These are phyloP conservation scores for Talaromyces sp. DNA, from an alignment of 2,329 filamentous ascomycete genomes.

Conservation along the genomic window DNA sequence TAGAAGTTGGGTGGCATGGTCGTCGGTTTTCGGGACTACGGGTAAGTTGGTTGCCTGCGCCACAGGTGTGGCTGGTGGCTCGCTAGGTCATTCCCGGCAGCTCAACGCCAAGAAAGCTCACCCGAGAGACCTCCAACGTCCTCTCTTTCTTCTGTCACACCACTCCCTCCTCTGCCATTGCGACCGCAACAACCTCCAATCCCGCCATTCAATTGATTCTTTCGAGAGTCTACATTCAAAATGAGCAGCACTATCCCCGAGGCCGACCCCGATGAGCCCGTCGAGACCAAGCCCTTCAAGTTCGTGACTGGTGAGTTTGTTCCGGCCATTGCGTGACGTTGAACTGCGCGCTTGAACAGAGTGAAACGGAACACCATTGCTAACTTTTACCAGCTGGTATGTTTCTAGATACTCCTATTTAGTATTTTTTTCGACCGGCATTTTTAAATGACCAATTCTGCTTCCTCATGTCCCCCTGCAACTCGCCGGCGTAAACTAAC, in stretches of 20 bases:
- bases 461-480: slow-evolving; percentile 10
- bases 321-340: slow-evolving; percentile 18
- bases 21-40: slow-evolving; percentile 29
- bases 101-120: slow-evolving; percentile 30
- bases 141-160: slow-evolving; percentile 22
- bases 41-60: slow-evolving; percentile 27
- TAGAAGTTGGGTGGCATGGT: slow-evolving; percentile 21
- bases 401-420: slow-evolving; percentile 25
- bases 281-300: slow-evolving; percentile 99
- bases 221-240: slow-evolving; percentile 47
- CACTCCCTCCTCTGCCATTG: slow-evolving; percentile 21
- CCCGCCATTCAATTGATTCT: slow-evolving; percentile 8
- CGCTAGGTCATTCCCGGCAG: slow-evolving; percentile 38
- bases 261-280: slow-evolving; percentile 65
- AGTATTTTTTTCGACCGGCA: slow-evolving; percentile 22
- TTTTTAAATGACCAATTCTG: slow-evolving; percentile 24
- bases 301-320: slow-evolving; percentile 87
- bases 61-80: slow-evolving; percentile 25
- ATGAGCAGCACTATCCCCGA: slow-evolving; percentile 78
- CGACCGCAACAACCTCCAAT: not conserved
- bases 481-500: slow-evolving; percentile 2
- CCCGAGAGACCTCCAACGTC: slow-evolving; percentile 24
- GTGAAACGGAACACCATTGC: slow-evolving; percentile 27
- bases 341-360: slow-evolving; percentile 18
- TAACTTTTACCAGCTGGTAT: slow-evolving; percentile 50